Evolutionary conservation across 192 early-diverging fungal species (phyloP).

Genomic region (Umbelopsis vinacea): DNA sequence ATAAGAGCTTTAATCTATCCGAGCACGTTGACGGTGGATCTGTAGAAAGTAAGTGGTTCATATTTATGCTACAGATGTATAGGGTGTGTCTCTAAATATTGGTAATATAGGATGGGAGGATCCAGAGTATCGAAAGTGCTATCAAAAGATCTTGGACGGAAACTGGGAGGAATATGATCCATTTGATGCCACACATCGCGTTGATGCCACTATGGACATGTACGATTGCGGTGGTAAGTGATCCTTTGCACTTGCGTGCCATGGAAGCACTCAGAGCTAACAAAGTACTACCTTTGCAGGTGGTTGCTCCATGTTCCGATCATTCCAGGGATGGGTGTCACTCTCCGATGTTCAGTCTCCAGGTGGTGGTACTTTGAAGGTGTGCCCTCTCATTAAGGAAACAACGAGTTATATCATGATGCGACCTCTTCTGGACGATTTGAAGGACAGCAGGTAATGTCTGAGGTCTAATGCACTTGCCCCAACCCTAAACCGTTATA

Average conservation of each 20-base stretch:
- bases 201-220: constrained; percentile 34
- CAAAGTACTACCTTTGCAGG: background rate
- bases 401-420: constrained; percentile 33
- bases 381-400: constrained; percentile 38
- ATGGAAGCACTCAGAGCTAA: background rate
- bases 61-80: background rate
- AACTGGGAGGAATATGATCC: constrained; percentile 38
- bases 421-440: constrained; percentile 33
- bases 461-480: background rate
- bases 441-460: constrained; percentile 16
- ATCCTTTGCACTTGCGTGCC: background rate
- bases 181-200: constrained; percentile 38
- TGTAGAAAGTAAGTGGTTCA: constrained; percentile 24
- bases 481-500: no score
- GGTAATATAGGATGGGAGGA: constrained; percentile 32
- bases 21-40: constrained; percentile 38
- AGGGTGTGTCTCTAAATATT: background rate
- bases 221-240: constrained; percentile 26
- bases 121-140: constrained; percentile 35
- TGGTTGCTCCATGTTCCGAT: constrained; percentile 35
- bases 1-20: constrained; percentile 30
- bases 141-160: constrained; percentile 32
- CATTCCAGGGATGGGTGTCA: constrained; percentile 42
- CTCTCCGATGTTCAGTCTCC: constrained; percentile 29
- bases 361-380: constrained; percentile 30